Percentiles rank a stretch among this genome's conserved stretches.
Evolutionary conservation across 2,329 filamentous ascomycete genomes (phyloP).

Genomic region (Fusarium mundagurra): DNA sequence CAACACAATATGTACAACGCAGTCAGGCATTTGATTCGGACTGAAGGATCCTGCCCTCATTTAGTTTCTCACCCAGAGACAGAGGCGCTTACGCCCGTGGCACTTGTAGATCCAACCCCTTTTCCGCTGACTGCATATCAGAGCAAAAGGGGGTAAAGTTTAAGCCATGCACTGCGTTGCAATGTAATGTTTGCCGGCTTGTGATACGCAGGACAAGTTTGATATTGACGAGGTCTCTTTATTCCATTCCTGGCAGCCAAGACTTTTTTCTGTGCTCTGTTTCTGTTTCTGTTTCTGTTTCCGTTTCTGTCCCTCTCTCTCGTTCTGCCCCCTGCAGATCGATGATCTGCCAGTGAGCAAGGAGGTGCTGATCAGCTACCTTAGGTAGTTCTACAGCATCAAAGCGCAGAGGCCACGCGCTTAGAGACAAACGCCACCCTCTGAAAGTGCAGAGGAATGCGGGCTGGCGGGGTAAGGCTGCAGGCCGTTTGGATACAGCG

Average conservation of each 20-base stretch:
- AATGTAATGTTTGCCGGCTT: slow-evolving; percentile 14
- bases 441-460: slow-evolving; percentile 18
- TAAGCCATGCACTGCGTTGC: slow-evolving; percentile 6
- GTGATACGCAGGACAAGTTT: slow-evolving; percentile 25
- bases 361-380: slow-evolving; percentile 14
- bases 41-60: slow-evolving; percentile 3
- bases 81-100: slow-evolving; percentile 30
- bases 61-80: slow-evolving; percentile 12
- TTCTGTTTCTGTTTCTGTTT: slow-evolving; percentile 5
- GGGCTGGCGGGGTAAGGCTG: slow-evolving; percentile 34
- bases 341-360: slow-evolving; percentile 2
- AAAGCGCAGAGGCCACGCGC: slow-evolving; percentile 28
- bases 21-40: slow-evolving; percentile 21
- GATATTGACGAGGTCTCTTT: slow-evolving; percentile 7
- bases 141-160: neutral
- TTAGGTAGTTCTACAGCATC: no score
- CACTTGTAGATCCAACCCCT: slow-evolving; percentile 16
- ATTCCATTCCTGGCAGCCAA: slow-evolving; percentile 28
- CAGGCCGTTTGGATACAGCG: slow-evolving; percentile 23
- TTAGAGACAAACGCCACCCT: slow-evolving; percentile 27
- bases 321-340: slow-evolving; percentile 18
- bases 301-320: neutral
- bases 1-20: neutral
- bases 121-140: slow-evolving; percentile 15
- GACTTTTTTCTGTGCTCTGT: neutral